A percentile compares a stretch with the other conserved stretches of the same genome.
Conservation (phyloP, 208 protist genomes). For the Trypanosoma brucei region DNA sequence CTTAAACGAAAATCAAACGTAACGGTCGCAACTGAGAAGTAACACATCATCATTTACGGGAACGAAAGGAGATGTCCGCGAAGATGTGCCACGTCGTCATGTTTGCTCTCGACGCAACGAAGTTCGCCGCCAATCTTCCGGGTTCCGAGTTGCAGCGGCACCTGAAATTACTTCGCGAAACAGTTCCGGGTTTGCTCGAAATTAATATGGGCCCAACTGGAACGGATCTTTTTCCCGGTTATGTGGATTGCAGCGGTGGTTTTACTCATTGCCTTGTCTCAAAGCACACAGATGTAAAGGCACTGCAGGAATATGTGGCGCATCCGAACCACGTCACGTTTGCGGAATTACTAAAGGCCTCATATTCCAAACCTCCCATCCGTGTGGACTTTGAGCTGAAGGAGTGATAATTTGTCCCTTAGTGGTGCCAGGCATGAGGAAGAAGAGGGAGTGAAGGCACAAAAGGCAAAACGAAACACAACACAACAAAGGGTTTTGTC, state of each 20-base stretch:
- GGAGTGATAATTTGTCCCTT: background rate
- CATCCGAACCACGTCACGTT: slow-evolving; percentile 53
- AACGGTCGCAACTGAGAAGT: too few relatives aligned
- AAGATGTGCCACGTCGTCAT: slow-evolving; percentile 56
- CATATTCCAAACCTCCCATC: slow-evolving; percentile 33
- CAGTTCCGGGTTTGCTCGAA: slow-evolving; percentile 50
- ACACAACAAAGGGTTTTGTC: too few relatives aligned
- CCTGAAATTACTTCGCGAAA: slow-evolving; percentile 12
- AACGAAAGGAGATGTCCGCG: slow-evolving; percentile 7
- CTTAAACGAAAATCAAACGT: too few relatives aligned
- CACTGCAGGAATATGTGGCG: slow-evolving; percentile 46
- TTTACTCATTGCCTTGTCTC: slow-evolving; percentile 70
- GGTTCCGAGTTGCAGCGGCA: background rate
- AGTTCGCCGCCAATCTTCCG: slow-evolving; percentile 38
- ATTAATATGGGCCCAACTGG: slow-evolving; percentile 45
- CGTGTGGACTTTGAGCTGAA: slow-evolving; percentile 47
- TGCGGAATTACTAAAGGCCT: slow-evolving; percentile 39
- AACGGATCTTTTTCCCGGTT: slow-evolving; percentile 39
- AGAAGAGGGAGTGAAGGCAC: too few relatives aligned
- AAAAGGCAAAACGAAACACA: too few relatives aligned
- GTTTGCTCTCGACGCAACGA: slow-evolving; percentile 47
- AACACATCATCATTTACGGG: background rate
- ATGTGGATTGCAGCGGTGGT: slow-evolving; percentile 44
- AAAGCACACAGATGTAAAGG: slow-evolving; percentile 41
- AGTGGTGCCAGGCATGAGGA: too few relatives aligned